Base-by-base conservation (phyloP, 2,329 filamentous ascomycete genomes). In the Rutstroemia sp. region DNA sequence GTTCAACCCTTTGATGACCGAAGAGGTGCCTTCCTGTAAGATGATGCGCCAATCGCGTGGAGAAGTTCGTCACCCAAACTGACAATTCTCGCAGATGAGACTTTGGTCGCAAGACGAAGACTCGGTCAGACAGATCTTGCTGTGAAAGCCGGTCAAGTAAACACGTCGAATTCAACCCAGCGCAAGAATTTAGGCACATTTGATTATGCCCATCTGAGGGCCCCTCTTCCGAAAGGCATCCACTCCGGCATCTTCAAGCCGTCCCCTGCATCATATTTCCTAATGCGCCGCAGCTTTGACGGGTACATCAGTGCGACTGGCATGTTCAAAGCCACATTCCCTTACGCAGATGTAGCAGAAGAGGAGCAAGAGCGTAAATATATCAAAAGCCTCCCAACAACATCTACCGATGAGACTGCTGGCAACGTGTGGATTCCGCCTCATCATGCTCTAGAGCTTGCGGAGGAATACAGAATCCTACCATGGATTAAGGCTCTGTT, bases 361-460 rank as follows among this genome's bases (percentile, higher is more conserved):
- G 89, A 94, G 69, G 83, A 89, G 65, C 74, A 75, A 2, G 89
- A 95, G 75, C 86, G 89, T 69, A 83, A 80, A 66, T 92, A 90
- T 73, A 86, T 99, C 73, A 96, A 96, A 76, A 82, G 81, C 6
- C 84, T 94, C 27, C 74, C 82, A 37, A 87, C 87, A 30, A 95
- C 92, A 9, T 95, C 91, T 65, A 79, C 80, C 56, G 92, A 97
- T 69, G 94, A 97, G 77, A 91, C 94, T 30, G 94, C 94, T 25
- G 94, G 94, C 47, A 99, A 96, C 71, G 84, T 99, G 52, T 99
- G 94, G 94, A 92, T 97, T 51, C 84, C 90, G 48, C 91, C 92
- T 5, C 79, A 86, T 62, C 74, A 83, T 82, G 94, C 94, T 38
- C 80, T 99, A 46, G 75, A 81, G 57, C 80, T 99, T 12, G 89